phyloP scores from a whole-genome alignment of 164 flowering plant species.

The Tinospora cordifolia region DNA sequence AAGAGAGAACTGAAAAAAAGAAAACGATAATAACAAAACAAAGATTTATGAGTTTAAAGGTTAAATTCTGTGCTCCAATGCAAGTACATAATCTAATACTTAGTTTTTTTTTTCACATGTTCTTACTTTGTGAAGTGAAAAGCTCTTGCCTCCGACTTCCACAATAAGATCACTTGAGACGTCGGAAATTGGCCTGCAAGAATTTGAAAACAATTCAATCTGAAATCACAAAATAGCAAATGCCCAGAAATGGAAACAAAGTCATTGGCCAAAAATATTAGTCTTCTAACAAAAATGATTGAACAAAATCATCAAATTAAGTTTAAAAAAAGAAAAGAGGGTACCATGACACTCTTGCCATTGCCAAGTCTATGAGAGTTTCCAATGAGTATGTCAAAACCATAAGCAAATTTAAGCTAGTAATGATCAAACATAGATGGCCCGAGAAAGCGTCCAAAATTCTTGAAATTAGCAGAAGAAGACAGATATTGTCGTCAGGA shows the following conservation, averaged over 20 bases:
- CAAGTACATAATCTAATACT: too few relatives aligned
- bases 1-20: slow-evolving; percentile 67
- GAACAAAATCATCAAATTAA: not conserved
- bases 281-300: not conserved
- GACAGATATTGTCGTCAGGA: not conserved
- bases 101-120: not conserved
- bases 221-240: too few relatives aligned
- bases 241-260: not conserved
- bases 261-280: slow-evolving; percentile 12
- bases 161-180: slow-evolving; percentile 89
- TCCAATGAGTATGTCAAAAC: not conserved
- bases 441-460: not conserved
- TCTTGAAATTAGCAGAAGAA: not conserved
- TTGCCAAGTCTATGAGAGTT: not conserved
- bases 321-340: not conserved
- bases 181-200: slow-evolving; percentile 95
- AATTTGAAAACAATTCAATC: not conserved
- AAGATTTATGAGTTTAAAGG: not conserved
- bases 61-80: not conserved
- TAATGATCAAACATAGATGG: not conserved
- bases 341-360: not conserved
- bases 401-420: not conserved
- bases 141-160: slow-evolving; percentile 66
- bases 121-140: slow-evolving; percentile 89
- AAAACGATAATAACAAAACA: not conserved